A percentile compares a stretch with the other conserved stretches of the same genome.
Evolutionary conservation across 345 rosid species (phyloP).

Genomic region (Lagerstroemia speciosa): DNA sequence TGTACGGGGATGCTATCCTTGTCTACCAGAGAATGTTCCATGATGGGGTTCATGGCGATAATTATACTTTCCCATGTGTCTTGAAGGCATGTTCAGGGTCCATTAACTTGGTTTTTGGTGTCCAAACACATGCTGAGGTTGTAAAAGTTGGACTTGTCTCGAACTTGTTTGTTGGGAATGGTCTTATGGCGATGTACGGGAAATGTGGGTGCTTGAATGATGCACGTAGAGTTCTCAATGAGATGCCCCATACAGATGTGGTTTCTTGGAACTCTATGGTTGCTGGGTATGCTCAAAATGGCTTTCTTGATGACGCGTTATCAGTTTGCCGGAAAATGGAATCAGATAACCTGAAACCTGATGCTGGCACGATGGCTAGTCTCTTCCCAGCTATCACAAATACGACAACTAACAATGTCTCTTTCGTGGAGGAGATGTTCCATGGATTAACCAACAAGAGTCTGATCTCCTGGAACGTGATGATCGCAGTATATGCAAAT

Average conservation of each 20-base stretch:
- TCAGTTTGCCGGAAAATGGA: constrained; percentile 70
- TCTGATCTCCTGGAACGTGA: constrained; percentile 63
- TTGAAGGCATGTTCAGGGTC: too few species aligned
- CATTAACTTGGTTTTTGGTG: constrained; percentile 16
- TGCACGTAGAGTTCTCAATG: constrained; percentile 33
- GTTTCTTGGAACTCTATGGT: constrained; percentile 79
- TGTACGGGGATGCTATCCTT: too few species aligned
- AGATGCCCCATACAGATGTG: constrained; percentile 33
- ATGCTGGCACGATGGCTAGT: too few species aligned
- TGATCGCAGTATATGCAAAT: constrained; percentile 60
- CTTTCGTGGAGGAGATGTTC: too few species aligned
- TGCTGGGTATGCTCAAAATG: constrained; percentile 30
- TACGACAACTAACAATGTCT: too few species aligned
- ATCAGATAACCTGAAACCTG: too few species aligned
- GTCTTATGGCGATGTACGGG: constrained; percentile 66
- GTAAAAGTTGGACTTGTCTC: constrained; percentile 41
- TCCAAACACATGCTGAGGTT: constrained; percentile 49
- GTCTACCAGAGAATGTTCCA: too few species aligned
- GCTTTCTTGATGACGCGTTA: constrained; percentile 44
- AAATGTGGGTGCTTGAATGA: constrained; percentile 32
- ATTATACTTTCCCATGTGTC: too few species aligned
- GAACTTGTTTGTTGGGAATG: constrained; percentile 51
- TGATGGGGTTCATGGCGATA: too few species aligned
- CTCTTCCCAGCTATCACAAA: too few species aligned
- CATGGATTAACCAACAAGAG: constrained; percentile 24